These are phyloP conservation scores for Populus hybrid DNA, from an alignment of 441 rosid species.

Conservation along the genomic window DNA sequence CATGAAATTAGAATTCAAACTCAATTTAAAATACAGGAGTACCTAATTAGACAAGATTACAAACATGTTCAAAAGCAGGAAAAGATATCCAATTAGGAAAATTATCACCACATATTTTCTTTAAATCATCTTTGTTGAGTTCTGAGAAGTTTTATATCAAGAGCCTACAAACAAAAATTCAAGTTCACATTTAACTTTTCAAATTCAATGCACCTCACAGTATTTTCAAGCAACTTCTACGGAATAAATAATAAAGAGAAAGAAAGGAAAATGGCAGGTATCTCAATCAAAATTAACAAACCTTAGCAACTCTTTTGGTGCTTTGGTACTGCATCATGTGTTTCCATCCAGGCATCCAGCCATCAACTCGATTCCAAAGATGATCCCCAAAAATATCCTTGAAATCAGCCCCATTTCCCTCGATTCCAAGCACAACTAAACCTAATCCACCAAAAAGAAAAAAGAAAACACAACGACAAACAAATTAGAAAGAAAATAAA, in stretches of 20 bases:
- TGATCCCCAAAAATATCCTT: constrained; percentile 68
- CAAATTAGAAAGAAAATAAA: not conserved
- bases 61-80: constrained; percentile 89
- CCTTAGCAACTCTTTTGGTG: constrained; percentile 80
- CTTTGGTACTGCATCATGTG: constrained; percentile 84
- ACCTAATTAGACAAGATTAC: not conserved
- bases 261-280: not conserved
- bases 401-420: constrained; percentile 78
- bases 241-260: not conserved
- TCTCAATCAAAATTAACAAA: constrained; percentile 16
- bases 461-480: not conserved
- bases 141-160: constrained; percentile 81
- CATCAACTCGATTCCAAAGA: constrained; percentile 85
- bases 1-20: not conserved
- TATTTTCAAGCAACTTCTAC: not conserved
- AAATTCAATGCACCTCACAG: not conserved
- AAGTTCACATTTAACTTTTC: not conserved
- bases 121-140: constrained; percentile 84
- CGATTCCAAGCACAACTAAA: constrained; percentile 10
- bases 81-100: constrained; percentile 96
- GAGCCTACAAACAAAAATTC: constrained; percentile 49
- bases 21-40: not conserved
- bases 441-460: not conserved
- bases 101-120: constrained; percentile 88
- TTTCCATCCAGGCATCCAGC: constrained; percentile 96